Base-by-base conservation (phyloP, 345 rosid genomes). In the Salix udensis region DNA sequence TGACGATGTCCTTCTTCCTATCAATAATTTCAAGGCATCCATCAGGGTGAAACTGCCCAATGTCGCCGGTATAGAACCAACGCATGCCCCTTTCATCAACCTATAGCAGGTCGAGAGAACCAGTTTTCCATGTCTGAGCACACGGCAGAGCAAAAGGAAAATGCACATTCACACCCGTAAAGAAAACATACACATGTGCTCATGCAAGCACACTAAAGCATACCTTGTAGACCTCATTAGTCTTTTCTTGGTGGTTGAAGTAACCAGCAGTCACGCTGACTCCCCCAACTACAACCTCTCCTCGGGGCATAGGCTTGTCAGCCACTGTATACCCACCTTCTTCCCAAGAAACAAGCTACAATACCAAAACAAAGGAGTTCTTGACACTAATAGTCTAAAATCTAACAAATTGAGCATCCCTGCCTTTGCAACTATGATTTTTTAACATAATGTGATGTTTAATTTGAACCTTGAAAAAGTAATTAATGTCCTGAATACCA, bases 1-100 rank as follows among this genome's bases (percentile, higher is more conserved):
- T 94, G 61, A 94, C 94, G 16, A 94, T 94, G 75, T 94, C 98
- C 84, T 94, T 92, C 84, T 91, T 94, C 82, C 98, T 87, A 80
- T 94, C 98, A 66, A 94, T 91, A 67, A 94, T 85, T 79, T 92
- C 97, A 66, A 94, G 92, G 86, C 97, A 94, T 76, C 98, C 98
- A 74, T 94, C 98, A 7, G 89, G 87, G 78, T 91, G 97, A 78
- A 91, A 88, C 62, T 72, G 91, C 68, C 98, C 97, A 3, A 94
- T 91, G 80, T 94, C 98, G 52, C 98, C 97, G 0, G 90, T 86
- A 78, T 91, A 94, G 78, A 94, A 94, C 98, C 98, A 94, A 74
- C 90, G 86, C 80, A 84, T 84, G 28, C 94, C 97, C 64, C 34
- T 89, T 76, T 90, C 97, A 73, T 94, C 98, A 76, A 90, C 97